phyloP scores from a whole-genome alignment of 257 asterid species.

The Nicotiana obtusifolia region DNA sequence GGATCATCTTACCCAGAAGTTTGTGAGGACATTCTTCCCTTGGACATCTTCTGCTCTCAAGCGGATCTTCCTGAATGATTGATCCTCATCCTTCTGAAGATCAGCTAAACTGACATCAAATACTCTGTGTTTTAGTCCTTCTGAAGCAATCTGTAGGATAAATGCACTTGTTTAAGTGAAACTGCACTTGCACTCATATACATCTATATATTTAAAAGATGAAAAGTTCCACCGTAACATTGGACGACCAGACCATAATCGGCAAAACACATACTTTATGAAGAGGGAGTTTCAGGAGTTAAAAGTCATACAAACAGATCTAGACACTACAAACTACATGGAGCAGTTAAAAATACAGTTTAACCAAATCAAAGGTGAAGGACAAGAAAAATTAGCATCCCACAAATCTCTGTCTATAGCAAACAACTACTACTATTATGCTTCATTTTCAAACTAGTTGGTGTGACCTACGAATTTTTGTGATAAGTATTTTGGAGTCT shows the following conservation, averaged over 20 bases:
- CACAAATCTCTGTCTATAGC: background rate
- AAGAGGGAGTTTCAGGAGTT: background rate
- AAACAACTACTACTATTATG: background rate
- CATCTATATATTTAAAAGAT: background rate
- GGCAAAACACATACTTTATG: background rate
- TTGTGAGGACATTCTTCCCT: slow-evolving; percentile 27
- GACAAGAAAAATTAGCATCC: background rate
- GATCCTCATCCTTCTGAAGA: slow-evolving; percentile 28
- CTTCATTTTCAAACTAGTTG: background rate
- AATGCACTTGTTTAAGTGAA: background rate
- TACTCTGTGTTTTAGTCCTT: slow-evolving; percentile 25
- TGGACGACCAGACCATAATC: background rate
- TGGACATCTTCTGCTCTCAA: slow-evolving; percentile 30
- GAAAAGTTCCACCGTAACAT: background rate
- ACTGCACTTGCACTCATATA: background rate
- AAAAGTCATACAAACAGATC: background rate
- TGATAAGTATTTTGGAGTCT: too few relatives aligned
- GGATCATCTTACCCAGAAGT: slow-evolving; percentile 16
- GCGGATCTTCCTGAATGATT: slow-evolving; percentile 26
- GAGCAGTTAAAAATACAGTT: background rate
- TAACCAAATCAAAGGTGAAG: background rate
- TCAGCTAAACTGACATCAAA: slow-evolving; percentile 26
- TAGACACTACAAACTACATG: background rate
- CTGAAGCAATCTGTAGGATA: slow-evolving; percentile 23
- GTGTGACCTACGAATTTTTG: too few relatives aligned